Evolutionary conservation across 805 yeast genomes (phyloP), one percentile per base, ranked within the genome.

Genomic region (Saturnispora zaruensis): DNA sequence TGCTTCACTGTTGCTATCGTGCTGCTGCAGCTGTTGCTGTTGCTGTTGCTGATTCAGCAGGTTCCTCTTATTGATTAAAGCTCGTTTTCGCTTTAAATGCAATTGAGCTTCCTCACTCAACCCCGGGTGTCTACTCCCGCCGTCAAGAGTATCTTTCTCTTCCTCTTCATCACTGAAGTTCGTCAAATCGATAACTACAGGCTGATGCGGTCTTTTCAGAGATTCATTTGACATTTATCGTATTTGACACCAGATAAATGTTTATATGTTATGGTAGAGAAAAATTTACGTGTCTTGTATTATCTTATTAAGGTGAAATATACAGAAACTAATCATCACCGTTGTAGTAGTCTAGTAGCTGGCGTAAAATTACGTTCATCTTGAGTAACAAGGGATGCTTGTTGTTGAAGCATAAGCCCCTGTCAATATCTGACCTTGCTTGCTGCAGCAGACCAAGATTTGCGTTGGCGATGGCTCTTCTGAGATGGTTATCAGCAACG

Each of bases 331-430:
- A 55, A 3, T 33, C 11, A 44, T 82, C 88, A 41, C 87, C 87
- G 54, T 78, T 79, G 59, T 78, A 83, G 56, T 74, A 76, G 30
- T 71, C 71, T 32, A 79, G 75, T 57, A 75, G 69, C 49, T 70
- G 72, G 50, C 70, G 64, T 46, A 77, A 73, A 13, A 72, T 65
- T 34, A 64, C 68, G 59, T 78, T 68, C 57, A 81, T 81, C 34
- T 73, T 68, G 38, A 65, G 59, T 41, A 82, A 63, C 51, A 80
- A 69, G 11, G 65, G 64, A 57, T 84, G 79, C 38, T 69, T 70
- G 38, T 80, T 78, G 51, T 70, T 76, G 57, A 84, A 76, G n/a
- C 82, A 70, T 51, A 85, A 69, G 0, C 90, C 95, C 62, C 90
- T 75, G 65, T 84, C 90, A 58, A 82, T 75, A 57, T 79, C 84